Conservation (phyloP, 2,329 filamentous ascomycete species). For the Metarhizium album region DNA sequence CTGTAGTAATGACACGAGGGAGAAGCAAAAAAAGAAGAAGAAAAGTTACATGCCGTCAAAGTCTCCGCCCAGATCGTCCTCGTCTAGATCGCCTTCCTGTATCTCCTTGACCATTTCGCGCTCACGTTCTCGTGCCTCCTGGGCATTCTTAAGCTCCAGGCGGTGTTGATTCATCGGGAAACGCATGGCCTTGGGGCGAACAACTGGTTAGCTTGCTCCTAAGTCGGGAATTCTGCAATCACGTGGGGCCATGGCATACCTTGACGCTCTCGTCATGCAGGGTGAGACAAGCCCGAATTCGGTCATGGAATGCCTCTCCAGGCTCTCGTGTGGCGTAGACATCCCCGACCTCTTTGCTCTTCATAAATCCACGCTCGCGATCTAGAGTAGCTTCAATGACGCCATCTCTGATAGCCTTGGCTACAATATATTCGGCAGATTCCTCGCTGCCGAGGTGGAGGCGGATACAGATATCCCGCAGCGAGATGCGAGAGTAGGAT, state of each 20-base stretch:
- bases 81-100: slow-evolving; percentile 91
- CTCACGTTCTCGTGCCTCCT: slow-evolving; percentile 94
- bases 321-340: slow-evolving; percentile 94
- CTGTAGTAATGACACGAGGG: slow-evolving; percentile 9
- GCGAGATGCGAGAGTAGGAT: slow-evolving; percentile 92
- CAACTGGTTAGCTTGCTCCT: slow-evolving; percentile 10
- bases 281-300: slow-evolving; percentile 81
- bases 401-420: slow-evolving; percentile 94
- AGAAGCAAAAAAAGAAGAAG: slow-evolving; percentile 4
- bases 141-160: slow-evolving; percentile 92
- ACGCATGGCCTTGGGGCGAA: slow-evolving; percentile 65
- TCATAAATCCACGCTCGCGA: slow-evolving; percentile 93
- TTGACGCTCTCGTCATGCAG: slow-evolving; percentile 98
- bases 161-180: slow-evolving; percentile 99
- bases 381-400: slow-evolving; percentile 94
- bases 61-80: slow-evolving; percentile 89
- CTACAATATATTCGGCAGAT: slow-evolving; percentile 97
- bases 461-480: slow-evolving; percentile 94
- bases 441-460: slow-evolving; percentile 91
- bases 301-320: slow-evolving; percentile 93
- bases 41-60: slow-evolving; percentile 79
- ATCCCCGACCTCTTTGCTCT: slow-evolving; percentile 93
- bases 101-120: slow-evolving; percentile 98
- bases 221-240: not conserved
- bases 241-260: slow-evolving; percentile 38